Conservation (phyloP, 1,284 basidiomycete genomes). For the Cutaneotrichosporon cyanovorans region DNA sequence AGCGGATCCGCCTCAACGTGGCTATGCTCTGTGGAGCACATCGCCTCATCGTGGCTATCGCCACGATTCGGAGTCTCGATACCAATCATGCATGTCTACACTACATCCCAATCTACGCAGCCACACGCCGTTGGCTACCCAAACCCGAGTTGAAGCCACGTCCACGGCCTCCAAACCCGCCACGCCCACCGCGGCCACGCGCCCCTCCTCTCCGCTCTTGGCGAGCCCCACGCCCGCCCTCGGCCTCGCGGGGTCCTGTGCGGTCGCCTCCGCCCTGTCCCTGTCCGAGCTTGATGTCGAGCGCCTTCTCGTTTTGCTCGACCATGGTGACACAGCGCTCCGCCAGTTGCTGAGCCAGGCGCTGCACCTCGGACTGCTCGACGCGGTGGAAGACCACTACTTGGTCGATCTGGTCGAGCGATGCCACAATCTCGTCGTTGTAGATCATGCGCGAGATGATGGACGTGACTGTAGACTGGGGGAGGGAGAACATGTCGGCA, state of each 20-base stretch:
- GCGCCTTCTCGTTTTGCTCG: conserved; percentile 93
- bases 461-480: conserved; percentile 72
- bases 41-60: no score
- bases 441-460: conserved; percentile 98
- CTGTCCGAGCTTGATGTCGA: conserved; percentile 78
- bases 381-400: conserved; percentile 85
- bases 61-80: no score
- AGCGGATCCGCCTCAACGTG: no score
- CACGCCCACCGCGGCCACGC: conserved; percentile 22
- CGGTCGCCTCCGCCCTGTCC: conserved; percentile 50
- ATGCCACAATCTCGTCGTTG: conserved; percentile 91
- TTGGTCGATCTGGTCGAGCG: conserved; percentile 78
- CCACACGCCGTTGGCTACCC: conserved; percentile 23
- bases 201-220: conserved; percentile 37
- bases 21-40: no score
- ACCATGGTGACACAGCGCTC: conserved; percentile 80
- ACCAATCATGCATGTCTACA: not conserved
- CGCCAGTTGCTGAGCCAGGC: conserved; percentile 76
- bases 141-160: conserved; percentile 32
- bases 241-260: conserved; percentile 49
- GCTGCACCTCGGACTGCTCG: conserved; percentile 81
- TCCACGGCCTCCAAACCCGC: conserved; percentile 33
- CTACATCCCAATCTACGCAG: conserved; percentile 13
- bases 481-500: conserved; percentile 77
- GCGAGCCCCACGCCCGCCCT: conserved; percentile 27